Percentiles rank a stretch among this genome's conserved stretches.
phyloP scores from a whole-genome alignment of 2,329 filamentous ascomycete species.

The Sarocladiaceae sp. region DNA sequence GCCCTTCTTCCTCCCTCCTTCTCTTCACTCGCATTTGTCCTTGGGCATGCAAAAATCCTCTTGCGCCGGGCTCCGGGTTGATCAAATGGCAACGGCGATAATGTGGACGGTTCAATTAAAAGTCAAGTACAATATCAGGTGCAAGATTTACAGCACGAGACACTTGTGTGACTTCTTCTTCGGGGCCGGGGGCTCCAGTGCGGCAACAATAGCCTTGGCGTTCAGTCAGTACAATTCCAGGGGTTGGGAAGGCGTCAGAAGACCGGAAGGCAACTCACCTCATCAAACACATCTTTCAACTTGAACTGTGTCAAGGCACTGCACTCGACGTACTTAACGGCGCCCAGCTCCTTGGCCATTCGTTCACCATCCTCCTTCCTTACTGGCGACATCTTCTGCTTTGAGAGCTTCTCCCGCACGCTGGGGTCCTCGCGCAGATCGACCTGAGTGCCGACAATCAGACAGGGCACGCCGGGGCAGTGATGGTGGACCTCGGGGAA shows the following conservation, averaged over 20 bases:
- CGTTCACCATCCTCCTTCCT: constrained; percentile 86
- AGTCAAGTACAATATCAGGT: neutral
- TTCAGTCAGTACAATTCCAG: constrained; percentile 13
- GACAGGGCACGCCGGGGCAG: constrained; percentile 92
- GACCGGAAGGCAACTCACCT: constrained; percentile 53
- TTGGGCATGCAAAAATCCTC: constrained; percentile 1
- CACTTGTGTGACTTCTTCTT: constrained; percentile 73
- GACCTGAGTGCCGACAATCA: constrained; percentile 96
- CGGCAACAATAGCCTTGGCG: constrained; percentile 82
- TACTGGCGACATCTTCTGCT: constrained; percentile 95
- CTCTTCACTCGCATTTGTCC: neutral
- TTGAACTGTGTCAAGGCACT: constrained; percentile 97
- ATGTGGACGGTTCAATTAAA: neutral
- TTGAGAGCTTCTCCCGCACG: constrained; percentile 84
- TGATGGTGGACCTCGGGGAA: constrained; percentile 98
- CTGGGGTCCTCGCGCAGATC: constrained; percentile 86
- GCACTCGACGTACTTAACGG: constrained; percentile 98
- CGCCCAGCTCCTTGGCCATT: constrained; percentile 96
- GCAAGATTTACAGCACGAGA: constrained; percentile 51
- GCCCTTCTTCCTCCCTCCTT: no score
- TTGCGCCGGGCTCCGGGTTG: constrained; percentile 9
- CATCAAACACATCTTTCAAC: constrained; percentile 97
- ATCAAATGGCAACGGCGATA: constrained; percentile 5
- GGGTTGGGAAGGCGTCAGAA: neutral
- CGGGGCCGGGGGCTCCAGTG: constrained; percentile 76